Base-by-base conservation (phyloP, 2,329 filamentous ascomycete genomes). In the Didymella glomerata region DNA sequence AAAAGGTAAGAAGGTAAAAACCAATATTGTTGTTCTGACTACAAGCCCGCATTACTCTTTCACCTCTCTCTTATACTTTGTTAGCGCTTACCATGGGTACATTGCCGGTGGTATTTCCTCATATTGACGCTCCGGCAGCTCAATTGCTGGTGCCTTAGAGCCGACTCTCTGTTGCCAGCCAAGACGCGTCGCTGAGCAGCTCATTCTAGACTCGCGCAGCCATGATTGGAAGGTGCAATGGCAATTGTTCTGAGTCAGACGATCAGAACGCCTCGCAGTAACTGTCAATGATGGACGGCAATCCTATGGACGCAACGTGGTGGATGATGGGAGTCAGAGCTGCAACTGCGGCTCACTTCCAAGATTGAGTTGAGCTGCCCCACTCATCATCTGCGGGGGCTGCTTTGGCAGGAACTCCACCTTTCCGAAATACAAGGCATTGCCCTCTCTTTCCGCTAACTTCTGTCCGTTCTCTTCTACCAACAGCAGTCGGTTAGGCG, bases 141-240 rank as follows among this genome's bases (percentile, higher is more conserved):
- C 44, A n/a, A 48, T 30, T 41, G 24, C 18, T 45, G 46, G 2
- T 45, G 46, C 40, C 46, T 45, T 30, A 13, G 7, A 24, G 34
- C 5, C 22, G 9, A 50, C 4, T 20, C 20, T 24, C 10, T 14
- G 20, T 16, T 22, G 16, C 25, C 28, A 36, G 28, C 40, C 30
- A 16, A 9, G 20, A 30, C 38, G 20, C 20, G n/a, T 47, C 44
- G 9, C 2, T 7, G 2, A 32, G 7, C 44, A 32, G 11, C 16
- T 32, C 20, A 7, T 18, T 38, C 2, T 8, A 8, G 16, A 22
- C 20, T 25, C n/a, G 27, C 30, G 18, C 22, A 28, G n/a, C 54
- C 27, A 8, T 14, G 24, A 51, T 3, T 4, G 27, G 54, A 57
- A 57, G 54, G 48, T 57, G 48, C 11, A 20, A 52, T 36, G 8